Conservation (phyloP, 495 filamentous ascomycete genomes). For the Friedmanniomyces endolithicus region DNA sequence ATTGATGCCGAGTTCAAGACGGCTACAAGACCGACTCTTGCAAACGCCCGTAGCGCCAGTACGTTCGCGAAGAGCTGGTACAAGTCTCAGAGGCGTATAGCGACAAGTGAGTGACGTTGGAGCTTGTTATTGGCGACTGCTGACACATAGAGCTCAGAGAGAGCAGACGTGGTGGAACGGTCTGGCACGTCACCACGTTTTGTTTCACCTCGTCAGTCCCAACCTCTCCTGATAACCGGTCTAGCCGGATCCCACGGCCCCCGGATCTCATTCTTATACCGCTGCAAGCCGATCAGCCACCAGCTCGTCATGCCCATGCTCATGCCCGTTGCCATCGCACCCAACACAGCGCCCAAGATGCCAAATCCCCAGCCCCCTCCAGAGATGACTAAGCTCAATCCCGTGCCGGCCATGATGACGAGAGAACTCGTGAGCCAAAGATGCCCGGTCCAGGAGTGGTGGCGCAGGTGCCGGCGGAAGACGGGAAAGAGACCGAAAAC, state of each 20-base stretch:
- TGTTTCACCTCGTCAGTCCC: constrained; percentile 38
- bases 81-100: no score
- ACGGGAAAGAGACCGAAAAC: constrained; percentile 95
- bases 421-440: constrained; percentile 64
- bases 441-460: constrained; percentile 74
- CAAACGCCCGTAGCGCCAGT: no score
- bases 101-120: no score
- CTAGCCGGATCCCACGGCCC: constrained; percentile 96
- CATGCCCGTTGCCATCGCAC: constrained; percentile 53
- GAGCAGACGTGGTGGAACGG: no score
- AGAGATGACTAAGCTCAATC: constrained; percentile 57
- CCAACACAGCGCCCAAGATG: constrained; percentile 58
- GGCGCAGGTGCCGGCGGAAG: constrained; percentile 74
- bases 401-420: constrained; percentile 63
- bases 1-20: no score
- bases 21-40: no score
- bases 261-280: constrained; percentile 98
- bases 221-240: constrained; percentile 55
- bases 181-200: no score
- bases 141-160: no score
- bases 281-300: constrained; percentile 95
- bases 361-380: constrained; percentile 62
- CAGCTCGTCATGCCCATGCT: constrained; percentile 90
- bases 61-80: no score
- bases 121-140: no score